Evolutionary conservation across 176 grass and related monocot species (phyloP), one percentile per base, ranked within the genome.

Genomic region (Tillandsia fasciculata): DNA sequence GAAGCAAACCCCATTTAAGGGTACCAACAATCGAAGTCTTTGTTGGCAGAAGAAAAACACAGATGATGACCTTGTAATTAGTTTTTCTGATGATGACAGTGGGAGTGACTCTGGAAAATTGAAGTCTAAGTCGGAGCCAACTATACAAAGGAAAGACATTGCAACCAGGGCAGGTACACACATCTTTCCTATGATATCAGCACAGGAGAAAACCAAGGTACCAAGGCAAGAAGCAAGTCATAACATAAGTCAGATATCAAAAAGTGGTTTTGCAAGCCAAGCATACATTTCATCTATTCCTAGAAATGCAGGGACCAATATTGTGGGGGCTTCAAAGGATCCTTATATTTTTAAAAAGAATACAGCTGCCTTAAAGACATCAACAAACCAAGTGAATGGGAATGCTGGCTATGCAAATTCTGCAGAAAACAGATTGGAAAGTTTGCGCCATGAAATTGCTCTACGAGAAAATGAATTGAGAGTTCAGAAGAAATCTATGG

Each of bases 21-120:
- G 47, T 51, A 81, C 74, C 18, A 90, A 83, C 69, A 99, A 78
- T 15, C 82, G 84, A 42, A 86, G 79, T 80, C 84, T 93, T 74
- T 76, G 73, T 26, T 99, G 94, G 94, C 77, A 82, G 76, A 99
- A 99, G 67, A 77, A 83, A 70, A 75, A 77, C 53, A 15, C 84
- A 47, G 79, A 86, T 72, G 80, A 88, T 75, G 93, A 93, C 74
- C 87, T 99, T 74, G 87, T 99, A 49, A 88, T 99, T 68, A 82
- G 63, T 70, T 99, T 99, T 81, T 99, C 94, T 58, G 89, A 93
- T 79, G 89, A 99, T 80, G 94, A 99, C 72, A 83, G 74, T 72
- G 94, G 72, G 74, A 63, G 79, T 11, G 86, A 93, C 69, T 83
- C 82, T 80, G 85, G 76, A 82, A 64, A 42, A 42, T 42, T 42